phyloP scores from a whole-genome alignment of 208 protist species.

The Acanthamoeba pearcei region DNA sequence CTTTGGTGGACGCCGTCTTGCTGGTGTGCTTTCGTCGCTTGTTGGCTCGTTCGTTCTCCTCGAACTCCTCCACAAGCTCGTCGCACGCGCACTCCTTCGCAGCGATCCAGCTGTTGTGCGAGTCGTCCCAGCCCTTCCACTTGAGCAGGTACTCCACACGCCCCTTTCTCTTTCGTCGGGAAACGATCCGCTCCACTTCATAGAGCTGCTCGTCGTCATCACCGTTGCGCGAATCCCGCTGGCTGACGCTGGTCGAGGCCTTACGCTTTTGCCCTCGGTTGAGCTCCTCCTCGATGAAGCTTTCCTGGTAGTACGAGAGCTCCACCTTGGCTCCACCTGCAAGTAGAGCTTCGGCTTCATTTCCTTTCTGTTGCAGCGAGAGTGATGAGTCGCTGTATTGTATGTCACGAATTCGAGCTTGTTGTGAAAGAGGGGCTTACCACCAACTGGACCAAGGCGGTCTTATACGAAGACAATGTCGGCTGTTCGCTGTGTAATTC shows the following conservation, averaged over 20 bases:
- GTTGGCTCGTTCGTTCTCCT: background rate
- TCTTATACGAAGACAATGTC: constrained; percentile 7
- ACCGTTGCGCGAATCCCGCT: too few species aligned
- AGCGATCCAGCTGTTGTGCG: too few species aligned
- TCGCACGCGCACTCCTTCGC: too few species aligned
- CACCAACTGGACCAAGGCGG: background rate
- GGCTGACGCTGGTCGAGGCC: background rate
- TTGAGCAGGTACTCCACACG: constrained; percentile 22
- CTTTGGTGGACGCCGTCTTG: too few species aligned
- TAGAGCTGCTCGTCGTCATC: too few species aligned
- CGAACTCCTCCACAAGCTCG: too few species aligned
- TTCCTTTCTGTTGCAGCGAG: background rate
- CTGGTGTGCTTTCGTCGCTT: too few species aligned
- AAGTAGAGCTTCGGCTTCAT: background rate
- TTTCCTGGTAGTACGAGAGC: constrained; percentile 13
- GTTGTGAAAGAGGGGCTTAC: background rate
- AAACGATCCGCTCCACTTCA: too few species aligned
- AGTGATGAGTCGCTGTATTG: too few species aligned
- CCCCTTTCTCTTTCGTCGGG: background rate
- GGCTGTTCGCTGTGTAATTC: background rate
- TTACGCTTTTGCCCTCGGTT: background rate
- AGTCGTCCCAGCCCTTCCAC: constrained; percentile 23
- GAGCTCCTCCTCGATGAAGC: background rate
- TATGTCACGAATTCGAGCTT: too few species aligned
- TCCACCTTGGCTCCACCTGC: background rate